phyloP scores from a whole-genome alignment of 2,329 filamentous ascomycete genomes.

The Sclerotinia borealis region DNA sequence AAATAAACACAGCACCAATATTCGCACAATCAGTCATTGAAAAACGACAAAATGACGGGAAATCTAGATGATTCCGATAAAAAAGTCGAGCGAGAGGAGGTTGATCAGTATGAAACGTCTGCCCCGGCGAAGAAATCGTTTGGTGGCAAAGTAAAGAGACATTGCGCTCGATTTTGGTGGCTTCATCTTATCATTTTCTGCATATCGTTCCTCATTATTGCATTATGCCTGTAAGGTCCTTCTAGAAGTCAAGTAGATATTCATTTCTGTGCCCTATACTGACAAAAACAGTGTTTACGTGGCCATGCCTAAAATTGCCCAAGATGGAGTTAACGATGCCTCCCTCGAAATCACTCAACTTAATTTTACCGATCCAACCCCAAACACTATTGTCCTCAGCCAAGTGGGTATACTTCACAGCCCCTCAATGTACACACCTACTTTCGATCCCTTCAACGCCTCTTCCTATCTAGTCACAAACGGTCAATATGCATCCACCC shows the following conservation, averaged over 20 bases:
- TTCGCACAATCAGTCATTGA: neutral
- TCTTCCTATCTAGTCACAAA: conserved; percentile 41
- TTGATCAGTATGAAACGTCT: conserved; percentile 2
- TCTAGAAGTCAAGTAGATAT: neutral
- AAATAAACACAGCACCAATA: neutral
- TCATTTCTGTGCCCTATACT: neutral
- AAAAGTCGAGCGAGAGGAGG: neutral
- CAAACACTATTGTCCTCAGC: conserved; percentile 43
- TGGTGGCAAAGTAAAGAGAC: conserved; percentile 27
- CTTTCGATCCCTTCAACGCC: conserved; percentile 47
- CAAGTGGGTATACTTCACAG: conserved; percentile 43
- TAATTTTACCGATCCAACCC: conserved; percentile 43
- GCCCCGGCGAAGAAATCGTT: conserved; percentile 4
- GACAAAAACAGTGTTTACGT: conserved; percentile 45
- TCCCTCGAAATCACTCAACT: conserved; percentile 45
- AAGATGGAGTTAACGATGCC: conserved; percentile 46
- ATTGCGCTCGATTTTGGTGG: conserved; percentile 46
- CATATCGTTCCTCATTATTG: conserved; percentile 45
- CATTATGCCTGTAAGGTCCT: conserved; percentile 49
- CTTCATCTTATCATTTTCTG: conserved; percentile 44
- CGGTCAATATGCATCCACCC: conserved; percentile 27
- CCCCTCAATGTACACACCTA: conserved; percentile 46
- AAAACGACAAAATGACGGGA: neutral
- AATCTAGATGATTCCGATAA: conserved; percentile 7
- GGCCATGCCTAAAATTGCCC: conserved; percentile 52